Conservation (phyloP, 75 land plant species). For the Sequoiadendron giganteum region DNA sequence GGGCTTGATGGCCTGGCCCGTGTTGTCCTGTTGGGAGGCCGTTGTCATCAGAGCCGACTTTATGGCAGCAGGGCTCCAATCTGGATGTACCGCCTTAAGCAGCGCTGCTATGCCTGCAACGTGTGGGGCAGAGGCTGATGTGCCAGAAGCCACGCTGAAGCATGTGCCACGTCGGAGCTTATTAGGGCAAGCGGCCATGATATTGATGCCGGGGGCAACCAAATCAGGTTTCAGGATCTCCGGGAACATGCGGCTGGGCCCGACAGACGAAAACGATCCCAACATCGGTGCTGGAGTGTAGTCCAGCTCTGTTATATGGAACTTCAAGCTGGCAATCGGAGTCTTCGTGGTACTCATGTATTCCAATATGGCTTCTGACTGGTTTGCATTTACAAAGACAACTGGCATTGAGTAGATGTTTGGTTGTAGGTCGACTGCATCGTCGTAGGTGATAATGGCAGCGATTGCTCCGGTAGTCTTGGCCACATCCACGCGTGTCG, state of each 20-base stretch:
- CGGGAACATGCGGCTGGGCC: conserved; percentile 67
- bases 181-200: conserved; percentile 46
- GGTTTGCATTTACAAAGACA: conserved; percentile 32
- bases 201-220: conserved; percentile 70
- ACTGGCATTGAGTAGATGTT: conserved; percentile 68
- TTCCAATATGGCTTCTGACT: conserved; percentile 24
- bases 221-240: conserved; percentile 73
- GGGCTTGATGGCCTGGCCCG: conserved; percentile 12
- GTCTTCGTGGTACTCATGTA: conserved; percentile 48
- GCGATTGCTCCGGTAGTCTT: conserved; percentile 73
- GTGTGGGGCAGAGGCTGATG: conserved; percentile 45
- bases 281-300: conserved; percentile 28
- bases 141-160: conserved; percentile 40
- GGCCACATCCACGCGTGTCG: conserved; percentile 62
- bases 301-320: conserved; percentile 48
- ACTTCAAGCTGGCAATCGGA: conserved; percentile 48
- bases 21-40: conserved; percentile 25
- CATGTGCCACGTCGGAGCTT: conserved; percentile 16
- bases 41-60: conserved; percentile 52
- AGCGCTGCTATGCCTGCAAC: conserved; percentile 40
- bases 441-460: conserved; percentile 54
- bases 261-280: conserved; percentile 52
- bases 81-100: conserved; percentile 34
- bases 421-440: conserved; percentile 47
- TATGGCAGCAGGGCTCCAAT: conserved; percentile 43